Base-by-base conservation (phyloP, 768 basidiomycete species). In the Leccinum rimulosum region DNA sequence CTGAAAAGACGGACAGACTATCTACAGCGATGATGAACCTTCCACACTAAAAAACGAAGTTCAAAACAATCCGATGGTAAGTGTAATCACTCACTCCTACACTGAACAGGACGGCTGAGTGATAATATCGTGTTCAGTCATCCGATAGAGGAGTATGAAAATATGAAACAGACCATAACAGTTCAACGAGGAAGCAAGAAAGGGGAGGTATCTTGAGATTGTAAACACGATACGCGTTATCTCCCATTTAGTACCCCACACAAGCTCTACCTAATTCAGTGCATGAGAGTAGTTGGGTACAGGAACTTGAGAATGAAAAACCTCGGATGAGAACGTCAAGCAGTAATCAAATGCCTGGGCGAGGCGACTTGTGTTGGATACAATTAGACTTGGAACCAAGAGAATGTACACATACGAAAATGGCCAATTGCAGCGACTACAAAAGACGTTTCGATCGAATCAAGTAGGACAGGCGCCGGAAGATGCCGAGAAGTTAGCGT, bases 131-230 rank as follows among this genome's bases (percentile, higher is more conserved):
- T 9, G 9, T n/a, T 68, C 31, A 62, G 52, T 38, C 6, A n/a
- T 15, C 1, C 1, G 8, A 31, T 8, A 48, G 1, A 15, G 48
- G n/a, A 10, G n/a, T n/a, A 27, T 6, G 38, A 28, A 11, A 57
- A 43, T 6, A 10, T 2, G 43, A 52, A 22, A 60, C 61, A 2
- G 8, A 67, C 70, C 52, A 52, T 65, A 70, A 31, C 64, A 66
- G 11, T 65, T 58, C n/a, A 67, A 36, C 0, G 58, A 55, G 15
- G 62, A 56, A 11, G 64, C 40, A 52, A 70, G 3, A 33, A 70
- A 68, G 28, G 71, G 54, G 36, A 72, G 54, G 55, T 72, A 72
- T 62, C 69, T 70, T 49, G 70, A 55, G 9, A 70, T 6, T 6
- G 68, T 66, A 51, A 70, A 70, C 17, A 72, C 55, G 25, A 64